These are phyloP conservation scores for Balakata baccata DNA, from an alignment of 345 rosid species.

Conservation along the genomic window DNA sequence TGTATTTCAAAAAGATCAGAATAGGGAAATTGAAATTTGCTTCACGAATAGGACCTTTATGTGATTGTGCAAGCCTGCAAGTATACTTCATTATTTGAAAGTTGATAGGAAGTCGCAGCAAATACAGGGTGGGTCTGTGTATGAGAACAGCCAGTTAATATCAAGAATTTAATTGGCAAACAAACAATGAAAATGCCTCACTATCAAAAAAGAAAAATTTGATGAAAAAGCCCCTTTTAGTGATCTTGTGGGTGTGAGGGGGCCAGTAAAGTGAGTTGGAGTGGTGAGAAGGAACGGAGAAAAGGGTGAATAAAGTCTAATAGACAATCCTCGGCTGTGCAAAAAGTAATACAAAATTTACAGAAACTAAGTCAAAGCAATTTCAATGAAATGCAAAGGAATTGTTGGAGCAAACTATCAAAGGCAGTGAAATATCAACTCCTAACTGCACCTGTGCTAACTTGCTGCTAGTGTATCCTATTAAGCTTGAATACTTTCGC, in stretches of 20 bases:
- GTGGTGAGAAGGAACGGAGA: no score
- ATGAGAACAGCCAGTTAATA: neutral
- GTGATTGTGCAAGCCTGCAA: neutral
- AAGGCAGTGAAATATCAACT: neutral
- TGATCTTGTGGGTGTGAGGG: neutral
- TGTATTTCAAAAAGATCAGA: neutral
- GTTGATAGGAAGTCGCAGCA: neutral
- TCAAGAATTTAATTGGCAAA: no score
- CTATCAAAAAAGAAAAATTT: neutral
- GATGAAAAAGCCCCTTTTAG: neutral
- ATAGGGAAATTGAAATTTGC: neutral
- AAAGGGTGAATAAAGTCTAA: no score
- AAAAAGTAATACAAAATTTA: neutral
- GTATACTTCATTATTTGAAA: neutral
- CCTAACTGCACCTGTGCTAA: conserved; percentile 74
- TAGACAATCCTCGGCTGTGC: neutral
- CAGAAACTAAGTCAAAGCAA: neutral
- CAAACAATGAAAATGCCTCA: no score
- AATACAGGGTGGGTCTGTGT: no score
- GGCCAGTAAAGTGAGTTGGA: no score
- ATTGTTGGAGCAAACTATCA: neutral
- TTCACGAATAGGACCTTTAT: neutral
- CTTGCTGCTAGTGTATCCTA: conserved; percentile 75
- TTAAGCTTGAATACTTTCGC: conserved; percentile 65
- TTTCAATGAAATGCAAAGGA: neutral